These are phyloP conservation scores for Podospora tetraspora DNA, from an alignment of 495 filamentous ascomycete species.

Conservation along the genomic window DNA sequence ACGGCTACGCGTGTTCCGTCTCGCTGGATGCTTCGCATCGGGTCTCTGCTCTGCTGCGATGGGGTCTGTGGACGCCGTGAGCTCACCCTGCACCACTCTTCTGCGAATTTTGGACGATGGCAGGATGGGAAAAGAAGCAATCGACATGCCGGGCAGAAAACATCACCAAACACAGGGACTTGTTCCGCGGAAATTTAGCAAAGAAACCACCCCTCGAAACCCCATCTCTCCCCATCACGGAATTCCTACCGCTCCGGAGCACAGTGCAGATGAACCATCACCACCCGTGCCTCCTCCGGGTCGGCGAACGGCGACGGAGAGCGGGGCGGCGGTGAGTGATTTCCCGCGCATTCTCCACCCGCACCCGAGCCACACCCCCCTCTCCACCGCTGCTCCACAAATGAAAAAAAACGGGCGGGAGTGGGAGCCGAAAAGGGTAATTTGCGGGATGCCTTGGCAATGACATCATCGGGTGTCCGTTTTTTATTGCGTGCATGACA, in stretches of 20 bases:
- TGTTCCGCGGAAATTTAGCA: background rate
- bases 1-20: background rate
- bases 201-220: background rate
- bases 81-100: background rate
- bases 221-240: background rate
- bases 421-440: background rate
- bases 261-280: background rate
- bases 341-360: background rate
- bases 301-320: background rate
- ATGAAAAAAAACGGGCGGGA: background rate
- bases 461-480: slow-evolving; percentile 6
- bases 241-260: background rate
- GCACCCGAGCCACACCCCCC: background rate
- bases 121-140: too few species aligned
- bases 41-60: background rate
- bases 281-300: background rate
- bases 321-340: background rate
- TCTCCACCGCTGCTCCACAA: background rate
- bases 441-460: slow-evolving; percentile 4
- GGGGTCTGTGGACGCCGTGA: background rate
- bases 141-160: background rate
- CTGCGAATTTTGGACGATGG: background rate
- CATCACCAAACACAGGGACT: background rate
- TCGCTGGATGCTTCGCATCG: background rate
- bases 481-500: slow-evolving; percentile 9